A percentile compares a stretch with the other conserved stretches of the same genome.
Evolutionary conservation across 140 eudicot genomes (phyloP).

Genomic region (Stevia rebaudiana): DNA sequence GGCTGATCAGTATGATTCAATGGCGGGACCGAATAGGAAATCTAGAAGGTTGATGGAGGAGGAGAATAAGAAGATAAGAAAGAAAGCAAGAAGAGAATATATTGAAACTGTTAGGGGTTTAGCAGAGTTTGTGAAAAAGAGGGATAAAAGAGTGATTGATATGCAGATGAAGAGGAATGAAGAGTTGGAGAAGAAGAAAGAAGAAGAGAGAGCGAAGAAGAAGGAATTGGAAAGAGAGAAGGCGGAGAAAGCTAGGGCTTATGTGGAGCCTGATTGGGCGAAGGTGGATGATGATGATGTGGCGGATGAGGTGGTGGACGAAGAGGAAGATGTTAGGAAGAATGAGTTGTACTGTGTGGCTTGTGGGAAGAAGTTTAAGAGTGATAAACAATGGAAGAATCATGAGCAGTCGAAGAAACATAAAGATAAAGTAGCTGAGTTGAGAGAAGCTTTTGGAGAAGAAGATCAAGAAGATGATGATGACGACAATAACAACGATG

Average conservation of each 20-base stretch:
- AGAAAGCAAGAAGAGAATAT: conserved; percentile 70
- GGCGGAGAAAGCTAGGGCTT: conserved; percentile 61
- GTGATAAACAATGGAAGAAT: conserved; percentile 96
- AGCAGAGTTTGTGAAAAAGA: conserved; percentile 94
- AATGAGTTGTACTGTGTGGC: conserved; percentile 79
- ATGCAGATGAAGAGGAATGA: conserved; percentile 82
- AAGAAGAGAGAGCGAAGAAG: conserved; percentile 62
- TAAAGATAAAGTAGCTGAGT: conserved; percentile 80
- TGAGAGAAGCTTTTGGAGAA: conserved; percentile 60
- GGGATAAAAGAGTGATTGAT: conserved; percentile 96
- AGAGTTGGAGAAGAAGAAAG: conserved; percentile 68
- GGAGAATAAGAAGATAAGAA: conserved; percentile 89
- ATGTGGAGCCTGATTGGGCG: conserved; percentile 87
- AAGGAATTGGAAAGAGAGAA: conserved; percentile 59
- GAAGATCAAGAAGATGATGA: conserved; percentile 47
- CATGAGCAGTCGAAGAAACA: conserved; percentile 97
- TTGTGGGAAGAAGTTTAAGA: conserved; percentile 93
- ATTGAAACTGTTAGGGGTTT: conserved; percentile 83
- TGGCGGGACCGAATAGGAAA: conserved; percentile 64
- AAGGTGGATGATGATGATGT: conserved; percentile 46
- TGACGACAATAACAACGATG: conserved; percentile 23
- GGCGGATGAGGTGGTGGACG: conserved; percentile 38
- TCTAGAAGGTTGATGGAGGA: conserved; percentile 92
- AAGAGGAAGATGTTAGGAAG: conserved; percentile 44
- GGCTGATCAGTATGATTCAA: conserved; percentile 80